Base-by-base conservation (phyloP, 2,329 filamentous ascomycete species). In the Cytospora piceicola region DNA sequence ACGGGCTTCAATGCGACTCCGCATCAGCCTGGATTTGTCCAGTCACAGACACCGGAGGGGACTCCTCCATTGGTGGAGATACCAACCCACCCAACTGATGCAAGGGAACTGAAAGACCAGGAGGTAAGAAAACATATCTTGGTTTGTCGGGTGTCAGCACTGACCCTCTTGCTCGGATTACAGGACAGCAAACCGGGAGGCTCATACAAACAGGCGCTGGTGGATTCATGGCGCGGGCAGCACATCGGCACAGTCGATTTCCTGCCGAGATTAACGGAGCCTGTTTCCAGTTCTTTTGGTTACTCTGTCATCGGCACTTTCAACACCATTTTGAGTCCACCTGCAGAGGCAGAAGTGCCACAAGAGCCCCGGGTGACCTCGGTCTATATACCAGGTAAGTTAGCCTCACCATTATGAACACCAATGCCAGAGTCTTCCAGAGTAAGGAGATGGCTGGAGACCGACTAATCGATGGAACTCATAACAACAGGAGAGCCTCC, bases 291-390 rank as follows among this genome's bases (percentile, higher is more conserved):
- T n/a, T 22, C 7, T 4, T 30, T 8, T 27, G 30, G 15, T 5
- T 34, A 53, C 30, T 30, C 36, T 32, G 29, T 60, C 27, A 42
- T 53, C 7, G 58, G 46, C 58, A 60, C 36, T 22, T 60, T 36
- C 58, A 53, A 36, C 30, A 60, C 46, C 3, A 60, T 34, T 2
- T 3, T 6, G 6, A 17, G 27, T 20, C 29, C 20, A 46, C 42
- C 17, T 46, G 42, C 3, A 36, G 30, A 24, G 9, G 12, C 20
- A 12, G n/a, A n/a, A n/a, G 32, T 42, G 32, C 58, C 30, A 29
- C 22, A 29, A 1, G 27, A 29, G 52, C 12, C 42, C 4, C 30
- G 22, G n/a, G 22, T 8, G 30, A 34, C 58, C 52, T 32, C 32
- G 11, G 32, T 29, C 24, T 29, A 52, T n/a, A n/a, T 53, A 8